Evolutionary conservation across 1,284 basidiomycete genomes (phyloP), one percentile per base, ranked within the genome.

Genomic region (Cystobasidium pallidum): DNA sequence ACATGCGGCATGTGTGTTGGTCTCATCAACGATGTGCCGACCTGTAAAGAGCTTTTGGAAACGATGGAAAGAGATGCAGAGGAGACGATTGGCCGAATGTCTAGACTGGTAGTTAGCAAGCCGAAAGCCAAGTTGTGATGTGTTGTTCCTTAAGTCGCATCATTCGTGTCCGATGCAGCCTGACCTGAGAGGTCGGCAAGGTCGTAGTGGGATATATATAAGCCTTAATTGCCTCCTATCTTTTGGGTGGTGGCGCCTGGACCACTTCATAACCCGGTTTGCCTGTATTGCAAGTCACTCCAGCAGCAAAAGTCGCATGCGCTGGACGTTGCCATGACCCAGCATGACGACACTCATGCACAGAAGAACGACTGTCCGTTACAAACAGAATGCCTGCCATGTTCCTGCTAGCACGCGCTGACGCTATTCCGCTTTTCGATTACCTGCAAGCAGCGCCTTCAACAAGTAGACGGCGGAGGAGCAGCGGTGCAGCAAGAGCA

Each of bases 1-100:
- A 80, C 66, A 11, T 73, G 68, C 68, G 68, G 68, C 41, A 85
- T 92, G 75, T 83, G 84, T 15, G 80, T 92, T 70, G 94, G 93
- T 0, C 82, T 96, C 74, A 94, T 95, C 79, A 85, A 91, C 70
- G 92, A 95, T 80, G 88, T 92, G 63, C 91, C 92, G 19, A 89
- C 89, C 1, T 95, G 93, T 82, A 84, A 89, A 75, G 89, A 86
- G 67, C 83, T 97, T 26, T 78, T 95, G 64, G 78, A 81, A 26
- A 84, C 86, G 76, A 87, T 96, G 63, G 93, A 91, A 82, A 83
- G 80, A 64, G 92, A 94, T 78, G 89, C 89, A 0, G 89, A 91
- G 80, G 85, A 85, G 63, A 84, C 88, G 71, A 88, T 94, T 68
- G 82, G 81, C n/a, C 81, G 84, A 15, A 80, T 89, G 80, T 80